A percentile compares a stretch with the other conserved stretches of the same genome.
phyloP scores from a whole-genome alignment of 176 grass and related monocot genomes.

The Oryza punctata region DNA sequence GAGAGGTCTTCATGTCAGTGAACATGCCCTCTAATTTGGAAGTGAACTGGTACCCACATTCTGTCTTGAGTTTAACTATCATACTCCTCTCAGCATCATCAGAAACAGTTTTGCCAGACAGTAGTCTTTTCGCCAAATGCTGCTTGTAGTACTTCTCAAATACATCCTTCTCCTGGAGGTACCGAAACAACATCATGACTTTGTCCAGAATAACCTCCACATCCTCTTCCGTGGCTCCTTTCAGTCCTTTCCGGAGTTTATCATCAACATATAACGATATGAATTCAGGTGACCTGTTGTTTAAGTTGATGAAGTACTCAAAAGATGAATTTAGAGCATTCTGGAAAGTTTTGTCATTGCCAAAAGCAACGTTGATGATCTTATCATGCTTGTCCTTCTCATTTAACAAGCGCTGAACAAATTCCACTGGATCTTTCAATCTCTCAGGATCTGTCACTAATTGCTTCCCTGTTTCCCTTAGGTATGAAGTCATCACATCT shows the following conservation, averaged over 20 bases:
- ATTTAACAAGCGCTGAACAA: constrained; percentile 86
- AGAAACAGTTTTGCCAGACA: constrained; percentile 85
- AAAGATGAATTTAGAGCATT: constrained; percentile 96
- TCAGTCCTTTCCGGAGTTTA: constrained; percentile 90
- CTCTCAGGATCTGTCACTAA: constrained; percentile 85
- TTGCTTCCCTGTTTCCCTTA: constrained; percentile 84
- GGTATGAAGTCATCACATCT: constrained; percentile 86
- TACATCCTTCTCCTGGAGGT: constrained; percentile 98
- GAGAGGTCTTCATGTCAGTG: constrained; percentile 98
- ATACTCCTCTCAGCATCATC: constrained; percentile 99
- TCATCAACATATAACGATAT: constrained; percentile 95
- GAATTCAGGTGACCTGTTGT: constrained; percentile 93
- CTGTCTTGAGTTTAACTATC: constrained; percentile 98
- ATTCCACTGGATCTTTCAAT: constrained; percentile 93
- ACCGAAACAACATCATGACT: constrained; percentile 98
- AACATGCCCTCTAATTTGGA: constrained; percentile 99
- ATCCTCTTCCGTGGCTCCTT: constrained; percentile 91
- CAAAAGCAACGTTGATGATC: constrained; percentile 89
- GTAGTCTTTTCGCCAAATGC: constrained; percentile 86
- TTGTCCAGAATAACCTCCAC: constrained; percentile 90
- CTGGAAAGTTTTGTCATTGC: constrained; percentile 94
- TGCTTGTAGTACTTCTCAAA: constrained; percentile 99
- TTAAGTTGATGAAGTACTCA: constrained; percentile 97
- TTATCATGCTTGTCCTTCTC: constrained; percentile 97
- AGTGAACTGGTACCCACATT: constrained; percentile 97